Percentiles rank a stretch among this genome's conserved stretches.
Evolutionary conservation across 176 grass and related monocot genomes (phyloP).

Genomic region (Metroxylon sagu): DNA sequence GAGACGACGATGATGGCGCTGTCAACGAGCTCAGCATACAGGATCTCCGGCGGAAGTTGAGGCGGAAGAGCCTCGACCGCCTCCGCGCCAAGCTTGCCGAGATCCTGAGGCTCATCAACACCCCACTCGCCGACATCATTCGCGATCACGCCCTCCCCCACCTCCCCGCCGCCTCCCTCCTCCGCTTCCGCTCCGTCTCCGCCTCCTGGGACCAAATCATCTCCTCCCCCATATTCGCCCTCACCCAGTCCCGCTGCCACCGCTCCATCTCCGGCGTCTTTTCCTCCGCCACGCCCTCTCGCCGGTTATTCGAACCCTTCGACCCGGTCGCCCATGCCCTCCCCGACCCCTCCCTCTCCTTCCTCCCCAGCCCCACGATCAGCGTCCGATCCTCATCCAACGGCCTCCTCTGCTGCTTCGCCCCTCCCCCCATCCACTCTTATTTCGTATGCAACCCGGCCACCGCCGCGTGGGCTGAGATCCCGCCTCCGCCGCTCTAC

Average conservation of each 20-base stretch:
- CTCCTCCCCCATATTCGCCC: constrained; percentile 19
- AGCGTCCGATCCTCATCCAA: constrained; percentile 27
- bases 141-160: constrained; percentile 31
- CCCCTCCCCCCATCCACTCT: neutral
- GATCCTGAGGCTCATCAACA: neutral
- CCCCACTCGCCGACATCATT: constrained; percentile 34
- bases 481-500: constrained; percentile 31
- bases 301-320: constrained; percentile 1
- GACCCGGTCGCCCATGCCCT: constrained; percentile 29
- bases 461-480: constrained; percentile 16
- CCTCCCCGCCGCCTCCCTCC: constrained; percentile 14
- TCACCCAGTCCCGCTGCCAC: constrained; percentile 1
- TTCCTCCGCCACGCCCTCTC: constrained; percentile 30
- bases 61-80: neutral
- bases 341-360: constrained; percentile 20
- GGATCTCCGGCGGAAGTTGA: no score
- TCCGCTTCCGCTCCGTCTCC: constrained; percentile 5
- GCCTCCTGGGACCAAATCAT: constrained; percentile 28
- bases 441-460: constrained; percentile 50
- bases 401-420: constrained; percentile 47
- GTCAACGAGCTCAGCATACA: no score
- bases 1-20: no score
- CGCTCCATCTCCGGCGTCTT: constrained; percentile 34
- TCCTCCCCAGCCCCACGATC: constrained; percentile 17
- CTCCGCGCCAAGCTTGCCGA: neutral